Conservation (phyloP, 805 yeast genomes). For the Candida multigemmis region DNA sequence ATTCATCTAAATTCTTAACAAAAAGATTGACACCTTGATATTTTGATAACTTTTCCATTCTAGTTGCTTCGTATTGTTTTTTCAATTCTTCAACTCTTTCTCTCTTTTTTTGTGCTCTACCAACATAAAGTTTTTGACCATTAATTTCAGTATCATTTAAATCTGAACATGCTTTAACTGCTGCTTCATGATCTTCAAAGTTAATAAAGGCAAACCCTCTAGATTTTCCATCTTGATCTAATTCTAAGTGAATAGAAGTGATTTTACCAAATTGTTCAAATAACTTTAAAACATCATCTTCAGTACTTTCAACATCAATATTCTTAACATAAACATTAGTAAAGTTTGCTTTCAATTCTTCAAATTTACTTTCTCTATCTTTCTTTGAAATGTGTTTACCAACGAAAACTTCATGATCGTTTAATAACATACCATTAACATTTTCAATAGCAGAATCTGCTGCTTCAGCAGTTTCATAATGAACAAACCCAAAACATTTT, state of each 20-base stretch:
- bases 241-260: conserved; percentile 76
- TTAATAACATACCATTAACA: conserved; percentile 96
- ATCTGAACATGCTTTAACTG: conserved; percentile 84
- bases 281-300: conserved; percentile 61
- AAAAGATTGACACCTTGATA: conserved; percentile 97
- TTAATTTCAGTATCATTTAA: conserved; percentile 80
- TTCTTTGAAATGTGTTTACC: conserved; percentile 88
- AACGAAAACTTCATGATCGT: conserved; percentile 92
- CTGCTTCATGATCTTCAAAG: conserved; percentile 80
- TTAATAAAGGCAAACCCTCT: conserved; percentile 96
- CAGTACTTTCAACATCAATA: conserved; percentile 62
- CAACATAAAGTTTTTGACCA: conserved; percentile 85
- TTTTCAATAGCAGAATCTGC: conserved; percentile 93
- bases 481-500: conserved; percentile 96
- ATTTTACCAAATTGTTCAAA: conserved; percentile 69
- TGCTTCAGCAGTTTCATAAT: conserved; percentile 86
- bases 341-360: conserved; percentile 84
- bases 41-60: conserved; percentile 85
- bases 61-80: conserved; percentile 86
- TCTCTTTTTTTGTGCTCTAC: conserved; percentile 98
- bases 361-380: conserved; percentile 91
- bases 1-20: conserved; percentile 92
- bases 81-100: conserved; percentile 95
- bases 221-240: conserved; percentile 79
- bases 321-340: conserved; percentile 95